Conservation (phyloP, 1,284 basidiomycete genomes). For the Microbotryum scabiosae region DNA sequence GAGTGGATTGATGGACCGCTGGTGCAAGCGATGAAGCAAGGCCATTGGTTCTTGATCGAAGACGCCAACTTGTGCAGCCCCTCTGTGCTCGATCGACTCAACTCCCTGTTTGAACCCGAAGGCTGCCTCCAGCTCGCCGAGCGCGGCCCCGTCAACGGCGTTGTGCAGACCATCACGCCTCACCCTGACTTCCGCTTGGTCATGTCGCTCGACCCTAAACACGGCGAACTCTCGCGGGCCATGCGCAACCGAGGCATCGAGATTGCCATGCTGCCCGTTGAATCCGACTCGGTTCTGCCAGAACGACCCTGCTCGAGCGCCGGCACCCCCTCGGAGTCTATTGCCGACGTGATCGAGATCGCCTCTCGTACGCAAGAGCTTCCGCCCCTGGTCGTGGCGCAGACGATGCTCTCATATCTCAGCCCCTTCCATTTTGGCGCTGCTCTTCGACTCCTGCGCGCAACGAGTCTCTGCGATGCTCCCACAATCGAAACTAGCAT, state of each 20-base stretch:
- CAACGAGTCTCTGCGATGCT: conserved; percentile 1
- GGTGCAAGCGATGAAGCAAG: conserved; percentile 72
- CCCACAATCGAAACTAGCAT: conserved; percentile 5
- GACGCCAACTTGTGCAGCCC: conserved; percentile 91
- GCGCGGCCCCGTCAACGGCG: conserved; percentile 71
- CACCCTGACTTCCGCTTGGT: conserved; percentile 86
- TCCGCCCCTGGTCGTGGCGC: neutral
- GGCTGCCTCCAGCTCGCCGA: conserved; percentile 80
- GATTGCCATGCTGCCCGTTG: conserved; percentile 45
- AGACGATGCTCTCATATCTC: conserved; percentile 9
- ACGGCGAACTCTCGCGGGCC: conserved; percentile 90
- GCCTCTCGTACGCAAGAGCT: no score
- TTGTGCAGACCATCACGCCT: conserved; percentile 66
- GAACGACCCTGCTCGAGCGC: neutral
- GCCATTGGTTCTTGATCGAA: conserved; percentile 85
- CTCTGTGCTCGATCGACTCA: conserved; percentile 91
- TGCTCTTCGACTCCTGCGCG: conserved; percentile 18
- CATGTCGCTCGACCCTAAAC: conserved; percentile 84
- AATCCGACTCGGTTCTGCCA: neutral
- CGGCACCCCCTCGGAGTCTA: neutral
- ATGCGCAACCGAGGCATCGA: conserved; percentile 98
- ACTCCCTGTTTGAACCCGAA: conserved; percentile 80
- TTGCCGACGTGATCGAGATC: no score
- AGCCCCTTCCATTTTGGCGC: conserved; percentile 6
- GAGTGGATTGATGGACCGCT: conserved; percentile 97